A percentile compares a stretch with the other conserved stretches of the same genome.
Evolutionary conservation across 116 monocot genomes (phyloP).

Genomic region (Cymodocea nodosa): DNA sequence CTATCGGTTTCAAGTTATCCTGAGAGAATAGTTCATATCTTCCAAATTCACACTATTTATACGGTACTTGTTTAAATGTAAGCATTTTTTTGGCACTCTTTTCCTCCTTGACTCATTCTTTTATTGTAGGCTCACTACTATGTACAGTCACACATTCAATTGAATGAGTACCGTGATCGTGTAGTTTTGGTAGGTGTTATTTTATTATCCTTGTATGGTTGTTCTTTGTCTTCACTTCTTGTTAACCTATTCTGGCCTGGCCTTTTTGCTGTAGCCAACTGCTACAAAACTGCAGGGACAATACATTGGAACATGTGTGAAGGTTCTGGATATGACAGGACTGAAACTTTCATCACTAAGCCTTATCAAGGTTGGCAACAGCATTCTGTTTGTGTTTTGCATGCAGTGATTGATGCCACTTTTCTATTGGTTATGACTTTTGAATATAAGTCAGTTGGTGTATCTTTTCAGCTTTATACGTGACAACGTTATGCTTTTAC

Average conservation of each 20-base stretch:
- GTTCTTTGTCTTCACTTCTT: background rate
- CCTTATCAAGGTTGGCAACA: slow-evolving; percentile 59
- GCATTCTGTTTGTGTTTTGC: background rate
- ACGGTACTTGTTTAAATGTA: too few species aligned
- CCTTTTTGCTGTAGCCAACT: slow-evolving; percentile 38
- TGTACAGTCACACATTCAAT: slow-evolving; percentile 92
- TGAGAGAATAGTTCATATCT: too few species aligned
- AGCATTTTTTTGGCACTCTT: too few species aligned
- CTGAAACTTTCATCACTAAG: slow-evolving; percentile 71
- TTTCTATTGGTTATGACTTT: too few species aligned
- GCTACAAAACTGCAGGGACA: slow-evolving; percentile 38
- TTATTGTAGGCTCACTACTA: slow-evolving; percentile 64
- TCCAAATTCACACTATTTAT: too few species aligned
- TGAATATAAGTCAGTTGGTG: too few species aligned
- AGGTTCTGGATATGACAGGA: slow-evolving; percentile 96
- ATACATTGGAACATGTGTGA: slow-evolving; percentile 50
- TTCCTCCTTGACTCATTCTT: slow-evolving; percentile 14
- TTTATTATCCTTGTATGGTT: too few species aligned
- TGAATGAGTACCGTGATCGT: slow-evolving; percentile 87
- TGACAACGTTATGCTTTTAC: too few species aligned
- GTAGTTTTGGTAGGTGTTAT: slow-evolving; percentile 51
- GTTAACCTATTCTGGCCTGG: background rate
- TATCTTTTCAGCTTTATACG: too few species aligned
- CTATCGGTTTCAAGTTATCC: too few species aligned
- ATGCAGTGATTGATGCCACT: too few species aligned